Evolutionary conservation across 139 green algal species (phyloP).

Genomic region (Chlamydomonas sphaeroides): DNA sequence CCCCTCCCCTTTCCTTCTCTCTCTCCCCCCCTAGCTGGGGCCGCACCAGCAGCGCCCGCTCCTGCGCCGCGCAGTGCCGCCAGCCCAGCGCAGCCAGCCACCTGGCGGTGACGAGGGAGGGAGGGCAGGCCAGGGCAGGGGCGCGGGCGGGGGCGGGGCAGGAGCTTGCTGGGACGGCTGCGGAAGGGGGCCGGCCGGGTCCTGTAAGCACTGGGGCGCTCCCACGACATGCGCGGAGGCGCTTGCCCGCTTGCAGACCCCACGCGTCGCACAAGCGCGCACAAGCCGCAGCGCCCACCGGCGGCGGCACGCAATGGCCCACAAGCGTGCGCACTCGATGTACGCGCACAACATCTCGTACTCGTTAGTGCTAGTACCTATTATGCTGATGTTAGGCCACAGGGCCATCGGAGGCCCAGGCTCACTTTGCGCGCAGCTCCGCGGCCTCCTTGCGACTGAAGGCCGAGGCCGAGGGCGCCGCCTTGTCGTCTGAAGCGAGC

Average conservation of each 20-base stretch:
- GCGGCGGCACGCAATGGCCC: no score
- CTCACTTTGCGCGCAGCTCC: conserved; percentile 53
- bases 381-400: no score
- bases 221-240: no score
- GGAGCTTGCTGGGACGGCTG: not conserved
- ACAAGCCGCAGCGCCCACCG: not conserved
- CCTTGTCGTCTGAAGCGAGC: conserved; percentile 22
- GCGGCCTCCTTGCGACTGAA: conserved; percentile 50
- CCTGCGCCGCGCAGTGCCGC: conserved; percentile 66
- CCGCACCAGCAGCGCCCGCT: conserved; percentile 39
- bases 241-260: not conserved
- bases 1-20: no score
- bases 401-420: no score
- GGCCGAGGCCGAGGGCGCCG: conserved; percentile 9
- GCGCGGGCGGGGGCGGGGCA: not conserved
- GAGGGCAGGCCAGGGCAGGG: not conserved
- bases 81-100: conserved; percentile 57
- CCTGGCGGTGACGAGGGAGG: not conserved
- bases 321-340: no score
- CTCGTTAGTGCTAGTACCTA: no score
- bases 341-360: no score
- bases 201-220: no score
- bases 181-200: not conserved
- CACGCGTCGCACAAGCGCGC: no score
- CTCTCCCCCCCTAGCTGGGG: no score